Evolutionary conservation across 2,329 filamentous ascomycete genomes (phyloP).

Genomic region (Ascochyta fabae): DNA sequence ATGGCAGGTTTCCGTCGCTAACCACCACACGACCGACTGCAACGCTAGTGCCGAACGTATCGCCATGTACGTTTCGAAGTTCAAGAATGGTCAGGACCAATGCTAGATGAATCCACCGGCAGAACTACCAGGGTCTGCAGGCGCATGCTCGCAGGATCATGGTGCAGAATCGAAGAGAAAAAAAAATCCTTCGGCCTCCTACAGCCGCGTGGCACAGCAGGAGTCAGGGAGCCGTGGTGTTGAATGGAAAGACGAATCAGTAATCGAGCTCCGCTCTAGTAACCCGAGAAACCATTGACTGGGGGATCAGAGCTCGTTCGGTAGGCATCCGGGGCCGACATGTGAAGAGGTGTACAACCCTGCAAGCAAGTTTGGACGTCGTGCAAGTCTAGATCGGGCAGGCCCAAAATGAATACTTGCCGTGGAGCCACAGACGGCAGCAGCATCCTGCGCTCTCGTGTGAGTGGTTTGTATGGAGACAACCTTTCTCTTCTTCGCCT

Average conservation of each 20-base stretch:
- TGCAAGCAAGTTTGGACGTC: constrained; percentile 1
- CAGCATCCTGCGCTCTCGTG: background rate
- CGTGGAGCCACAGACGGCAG: constrained; percentile 2
- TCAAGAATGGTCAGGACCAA: constrained; percentile 1
- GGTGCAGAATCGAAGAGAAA: background rate
- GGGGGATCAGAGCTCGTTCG: background rate
- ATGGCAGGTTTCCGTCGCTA: constrained; percentile 13
- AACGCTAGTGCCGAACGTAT: constrained; percentile 2
- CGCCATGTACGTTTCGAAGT: constrained; percentile 10
- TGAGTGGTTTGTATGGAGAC: constrained; percentile 9
- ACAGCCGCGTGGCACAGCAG: constrained; percentile 1
- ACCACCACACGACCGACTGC: background rate
- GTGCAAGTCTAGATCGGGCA: constrained; percentile 1
- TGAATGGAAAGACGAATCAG: constrained; percentile 3
- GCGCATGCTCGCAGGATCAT: background rate
- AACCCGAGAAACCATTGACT: background rate
- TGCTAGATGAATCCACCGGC: constrained; percentile 7
- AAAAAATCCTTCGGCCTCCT: background rate
- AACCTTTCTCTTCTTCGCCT: background rate
- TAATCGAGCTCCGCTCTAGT: background rate
- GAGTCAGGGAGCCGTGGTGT: background rate
- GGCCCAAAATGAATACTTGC: background rate
- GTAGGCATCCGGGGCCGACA: constrained; percentile 7
- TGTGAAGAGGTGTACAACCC: constrained; percentile 8
- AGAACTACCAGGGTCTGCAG: constrained; percentile 3